These are phyloP conservation scores for Phytophthora foliorum DNA, from an alignment of 352 stramenopile species.

Conservation along the genomic window DNA sequence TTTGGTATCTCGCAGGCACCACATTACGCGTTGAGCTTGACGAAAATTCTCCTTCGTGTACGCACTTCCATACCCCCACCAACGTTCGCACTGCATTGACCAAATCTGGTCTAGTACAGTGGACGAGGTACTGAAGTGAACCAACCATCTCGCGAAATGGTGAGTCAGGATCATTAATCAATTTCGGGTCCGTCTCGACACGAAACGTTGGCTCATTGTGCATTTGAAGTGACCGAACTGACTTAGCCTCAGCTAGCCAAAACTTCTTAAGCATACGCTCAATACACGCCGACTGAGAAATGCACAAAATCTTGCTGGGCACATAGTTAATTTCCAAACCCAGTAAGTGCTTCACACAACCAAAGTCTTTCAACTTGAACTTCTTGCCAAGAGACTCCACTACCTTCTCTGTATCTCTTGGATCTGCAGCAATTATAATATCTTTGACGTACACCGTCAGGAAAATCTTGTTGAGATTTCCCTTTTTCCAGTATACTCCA, in stretches of 20 bases:
- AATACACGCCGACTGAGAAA: slow-evolving; percentile 9
- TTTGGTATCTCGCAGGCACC: slow-evolving; percentile 8
- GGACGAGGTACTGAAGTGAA: neutral
- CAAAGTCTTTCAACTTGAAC: slow-evolving; percentile 16
- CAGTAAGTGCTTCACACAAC: slow-evolving; percentile 1
- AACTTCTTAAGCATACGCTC: slow-evolving; percentile 2
- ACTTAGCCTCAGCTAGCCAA: neutral
- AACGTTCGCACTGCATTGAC: slow-evolving; percentile 14
- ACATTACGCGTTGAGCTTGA: slow-evolving; percentile 7
- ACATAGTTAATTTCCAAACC: slow-evolving; percentile 14
- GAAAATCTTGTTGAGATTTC: neutral
- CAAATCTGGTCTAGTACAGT: slow-evolving; percentile 9
- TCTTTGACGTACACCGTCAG: neutral
- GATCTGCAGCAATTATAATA: neutral
- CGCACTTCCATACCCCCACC: neutral
- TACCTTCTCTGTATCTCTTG: neutral
- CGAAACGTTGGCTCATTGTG: slow-evolving; percentile 9
- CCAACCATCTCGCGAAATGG: slow-evolving; percentile 14
- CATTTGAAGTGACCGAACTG: slow-evolving; percentile 8
- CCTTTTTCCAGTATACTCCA: neutral
- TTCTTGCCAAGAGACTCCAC: neutral
- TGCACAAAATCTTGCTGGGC: slow-evolving; percentile 1
- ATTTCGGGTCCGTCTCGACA: neutral
- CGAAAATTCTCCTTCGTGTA: slow-evolving; percentile 2
- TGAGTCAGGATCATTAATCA: slow-evolving; percentile 8